Conservation (phyloP, 163 green algal genomes). For the Scenedesmus sp. region DNA sequence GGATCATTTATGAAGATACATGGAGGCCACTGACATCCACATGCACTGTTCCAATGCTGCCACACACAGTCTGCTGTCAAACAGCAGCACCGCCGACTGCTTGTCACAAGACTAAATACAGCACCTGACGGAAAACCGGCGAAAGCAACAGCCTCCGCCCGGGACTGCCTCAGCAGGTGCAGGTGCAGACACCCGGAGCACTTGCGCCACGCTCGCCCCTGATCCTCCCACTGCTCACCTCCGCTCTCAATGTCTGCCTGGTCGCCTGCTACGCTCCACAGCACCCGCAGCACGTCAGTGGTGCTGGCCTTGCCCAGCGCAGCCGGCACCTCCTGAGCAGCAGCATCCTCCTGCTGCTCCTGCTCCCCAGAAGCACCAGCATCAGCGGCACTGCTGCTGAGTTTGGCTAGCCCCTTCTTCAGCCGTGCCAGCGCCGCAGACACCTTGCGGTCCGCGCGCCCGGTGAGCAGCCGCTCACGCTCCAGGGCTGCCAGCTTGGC, state of each 20-base stretch:
- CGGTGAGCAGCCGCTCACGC: not conserved
- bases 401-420: not conserved
- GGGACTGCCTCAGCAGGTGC: too few species aligned
- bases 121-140: too few species aligned
- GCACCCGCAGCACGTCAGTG: constrained; percentile 24
- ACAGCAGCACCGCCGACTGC: too few species aligned
- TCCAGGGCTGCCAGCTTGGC: not conserved
- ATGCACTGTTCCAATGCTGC: too few species aligned
- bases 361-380: not conserved
- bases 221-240: not conserved
- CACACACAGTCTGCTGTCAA: too few species aligned
- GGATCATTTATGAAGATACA: too few species aligned
- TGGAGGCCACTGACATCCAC: too few species aligned
- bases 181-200: too few species aligned
- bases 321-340: not conserved
- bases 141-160: too few species aligned
- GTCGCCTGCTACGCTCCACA: not conserved
- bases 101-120: too few species aligned
- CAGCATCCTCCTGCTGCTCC: not conserved
- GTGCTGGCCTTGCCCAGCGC: constrained; percentile 24
- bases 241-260: not conserved
- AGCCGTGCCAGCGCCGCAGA: not conserved
- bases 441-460: not conserved
- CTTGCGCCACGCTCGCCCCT: too few species aligned
- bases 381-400: not conserved